These are phyloP conservation scores for Verticillium tricorpus DNA, from an alignment of 2,329 filamentous ascomycete genomes.

Conservation along the genomic window DNA sequence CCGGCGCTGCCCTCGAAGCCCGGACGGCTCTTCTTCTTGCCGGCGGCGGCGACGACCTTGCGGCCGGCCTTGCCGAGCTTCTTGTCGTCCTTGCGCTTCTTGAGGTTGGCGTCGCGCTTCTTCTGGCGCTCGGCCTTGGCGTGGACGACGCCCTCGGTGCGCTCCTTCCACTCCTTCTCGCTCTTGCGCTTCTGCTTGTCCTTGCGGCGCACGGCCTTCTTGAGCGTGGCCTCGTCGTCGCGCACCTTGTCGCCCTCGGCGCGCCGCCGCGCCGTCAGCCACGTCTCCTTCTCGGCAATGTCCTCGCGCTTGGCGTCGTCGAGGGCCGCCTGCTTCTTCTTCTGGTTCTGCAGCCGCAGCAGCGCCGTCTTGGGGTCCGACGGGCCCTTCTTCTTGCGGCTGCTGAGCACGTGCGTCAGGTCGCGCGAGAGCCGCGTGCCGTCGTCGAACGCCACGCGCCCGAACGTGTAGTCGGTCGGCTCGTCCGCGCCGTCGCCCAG, in stretches of 20 bases:
- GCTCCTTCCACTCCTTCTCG: constrained; percentile 79
- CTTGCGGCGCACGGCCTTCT: constrained; percentile 93
- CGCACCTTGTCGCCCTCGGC: constrained; percentile 85
- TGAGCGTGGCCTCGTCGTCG: constrained; percentile 81
- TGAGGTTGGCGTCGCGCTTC: constrained; percentile 77
- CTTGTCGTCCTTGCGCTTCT: constrained; percentile 72
- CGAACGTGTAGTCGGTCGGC: constrained; percentile 71
- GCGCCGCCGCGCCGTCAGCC: constrained; percentile 85
- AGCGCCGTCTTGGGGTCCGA: constrained; percentile 83
- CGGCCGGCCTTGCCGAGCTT: constrained; percentile 52
- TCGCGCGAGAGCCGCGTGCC: constrained; percentile 74
- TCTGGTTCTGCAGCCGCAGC: constrained; percentile 80
- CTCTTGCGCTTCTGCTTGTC: constrained; percentile 87
- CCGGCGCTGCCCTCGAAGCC: constrained; percentile 61
- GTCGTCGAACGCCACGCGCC: constrained; percentile 85
- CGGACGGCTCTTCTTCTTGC: constrained; percentile 39
- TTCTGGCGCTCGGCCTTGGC: constrained; percentile 74
- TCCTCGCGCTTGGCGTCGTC: constrained; percentile 78
- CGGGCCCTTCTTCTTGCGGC: constrained; percentile 69
- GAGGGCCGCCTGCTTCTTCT: constrained; percentile 70
- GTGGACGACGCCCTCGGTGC: constrained; percentile 67
- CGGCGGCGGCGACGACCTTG: constrained; percentile 34
- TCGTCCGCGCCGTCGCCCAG: constrained; percentile 26
- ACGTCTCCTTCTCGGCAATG: constrained; percentile 88
- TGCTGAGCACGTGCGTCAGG: constrained; percentile 52